A percentile compares a stretch with the other conserved stretches of the same genome.
Conservation (phyloP, 2,329 filamentous ascomycete genomes). For the Colletotrichum cordylinicola region DNA sequence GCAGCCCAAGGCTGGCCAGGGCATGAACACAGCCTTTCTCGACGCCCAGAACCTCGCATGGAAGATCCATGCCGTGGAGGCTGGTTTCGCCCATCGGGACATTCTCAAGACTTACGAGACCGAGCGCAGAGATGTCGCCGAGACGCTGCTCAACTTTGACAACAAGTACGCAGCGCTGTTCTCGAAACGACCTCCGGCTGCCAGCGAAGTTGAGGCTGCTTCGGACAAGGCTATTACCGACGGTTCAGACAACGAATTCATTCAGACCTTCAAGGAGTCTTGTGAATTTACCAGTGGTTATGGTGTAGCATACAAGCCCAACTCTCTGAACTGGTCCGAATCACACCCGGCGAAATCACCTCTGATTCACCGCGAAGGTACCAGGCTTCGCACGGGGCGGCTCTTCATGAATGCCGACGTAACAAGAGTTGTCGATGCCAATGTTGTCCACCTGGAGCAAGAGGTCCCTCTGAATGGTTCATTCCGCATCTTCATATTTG, state of each 20-base stretch:
- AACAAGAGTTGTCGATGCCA: constrained; percentile 86
- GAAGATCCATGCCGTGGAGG: constrained; percentile 93
- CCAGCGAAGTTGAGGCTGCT: constrained; percentile 74
- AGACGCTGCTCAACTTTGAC: constrained; percentile 85
- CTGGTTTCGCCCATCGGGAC: constrained; percentile 76
- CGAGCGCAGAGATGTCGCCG: constrained; percentile 84
- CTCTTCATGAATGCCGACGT: constrained; percentile 81
- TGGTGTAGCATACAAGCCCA: constrained; percentile 84
- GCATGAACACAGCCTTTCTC: constrained; percentile 81
- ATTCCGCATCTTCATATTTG: constrained; percentile 87
- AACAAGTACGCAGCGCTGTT: constrained; percentile 90
- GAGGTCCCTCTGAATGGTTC: constrained; percentile 88
- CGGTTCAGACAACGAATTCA: constrained; percentile 75
- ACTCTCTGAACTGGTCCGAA: constrained; percentile 82
- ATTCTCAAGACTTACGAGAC: constrained; percentile 85
- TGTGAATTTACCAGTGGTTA: constrained; percentile 95
- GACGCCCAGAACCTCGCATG: constrained; percentile 91
- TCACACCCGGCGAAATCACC: constrained; percentile 74
- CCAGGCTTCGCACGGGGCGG: constrained; percentile 74
- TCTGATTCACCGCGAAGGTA: constrained; percentile 70
- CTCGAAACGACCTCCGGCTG: constrained; percentile 76
- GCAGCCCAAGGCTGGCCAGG: constrained; percentile 78
- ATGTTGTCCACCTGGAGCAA: constrained; percentile 89
- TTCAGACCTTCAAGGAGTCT: constrained; percentile 87
- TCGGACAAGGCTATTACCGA: constrained; percentile 39